Evolutionary conservation across 2,329 filamentous ascomycete genomes (phyloP).

Genomic region (Pyrenophora teres): DNA sequence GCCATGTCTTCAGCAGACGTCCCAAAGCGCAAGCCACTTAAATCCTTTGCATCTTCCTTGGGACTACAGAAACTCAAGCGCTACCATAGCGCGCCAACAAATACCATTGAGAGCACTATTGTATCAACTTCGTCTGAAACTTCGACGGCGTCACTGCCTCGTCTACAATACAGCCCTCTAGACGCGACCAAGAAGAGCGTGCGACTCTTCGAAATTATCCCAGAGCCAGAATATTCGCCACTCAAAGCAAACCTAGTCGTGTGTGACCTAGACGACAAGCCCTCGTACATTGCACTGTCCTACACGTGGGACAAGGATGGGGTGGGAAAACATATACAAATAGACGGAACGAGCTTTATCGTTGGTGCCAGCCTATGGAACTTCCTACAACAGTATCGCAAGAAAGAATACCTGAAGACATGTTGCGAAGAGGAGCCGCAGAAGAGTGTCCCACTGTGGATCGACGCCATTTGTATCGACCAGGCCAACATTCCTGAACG

Average conservation of each 20-base stretch:
- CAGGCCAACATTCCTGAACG: conserved; percentile 18
- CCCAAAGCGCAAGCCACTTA: conserved; percentile 3
- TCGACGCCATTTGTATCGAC: conserved; percentile 21
- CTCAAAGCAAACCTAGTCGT: conserved; percentile 1
- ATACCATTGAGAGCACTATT: background rate
- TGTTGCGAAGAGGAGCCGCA: conserved; percentile 5
- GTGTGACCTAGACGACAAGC: conserved; percentile 17
- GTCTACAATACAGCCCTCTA: conserved; percentile 10
- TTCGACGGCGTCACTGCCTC: background rate
- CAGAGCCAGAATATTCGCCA: conserved; percentile 6
- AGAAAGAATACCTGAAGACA: conserved; percentile 3
- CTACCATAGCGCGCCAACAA: conserved; percentile 1
- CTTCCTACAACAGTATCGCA: conserved; percentile 20
- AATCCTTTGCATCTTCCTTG: conserved; percentile 8
- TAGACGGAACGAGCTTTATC: conserved; percentile 8
- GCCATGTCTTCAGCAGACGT: background rate
- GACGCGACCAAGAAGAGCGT: conserved; percentile 9
- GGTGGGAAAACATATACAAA: conserved; percentile 5
- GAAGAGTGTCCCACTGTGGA: conserved; percentile 10
- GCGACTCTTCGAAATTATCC: conserved; percentile 13
- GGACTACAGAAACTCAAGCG: conserved; percentile 1
- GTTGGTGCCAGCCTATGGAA: conserved; percentile 20
- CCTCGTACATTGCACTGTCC: conserved; percentile 16
- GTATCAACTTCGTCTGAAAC: background rate
- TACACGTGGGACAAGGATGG: conserved; percentile 23